Evolutionary conservation across 2,329 filamentous ascomycete species (phyloP).

Genomic region (Aspergillus intermedius): DNA sequence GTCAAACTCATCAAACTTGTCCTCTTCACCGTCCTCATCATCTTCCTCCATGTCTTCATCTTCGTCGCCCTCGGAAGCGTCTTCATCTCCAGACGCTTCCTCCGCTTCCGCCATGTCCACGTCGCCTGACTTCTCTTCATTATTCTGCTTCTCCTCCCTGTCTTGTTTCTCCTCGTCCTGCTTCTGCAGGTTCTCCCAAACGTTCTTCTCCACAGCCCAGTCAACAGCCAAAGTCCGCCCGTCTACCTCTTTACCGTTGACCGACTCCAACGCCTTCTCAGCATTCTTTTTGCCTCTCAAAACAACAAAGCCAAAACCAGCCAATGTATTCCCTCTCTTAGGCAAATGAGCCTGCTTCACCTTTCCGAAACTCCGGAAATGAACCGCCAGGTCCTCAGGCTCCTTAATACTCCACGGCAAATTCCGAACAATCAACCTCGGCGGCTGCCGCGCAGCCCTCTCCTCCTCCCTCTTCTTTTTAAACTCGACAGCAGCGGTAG

Average conservation of each 20-base stretch:
- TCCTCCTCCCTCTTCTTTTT: constrained; percentile 50
- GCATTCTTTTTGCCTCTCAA: constrained; percentile 85
- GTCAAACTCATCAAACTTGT: constrained; percentile 38
- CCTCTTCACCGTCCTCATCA: constrained; percentile 37
- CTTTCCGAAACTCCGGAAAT: constrained; percentile 87
- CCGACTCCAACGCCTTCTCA: constrained; percentile 71
- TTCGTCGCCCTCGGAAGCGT: constrained; percentile 32
- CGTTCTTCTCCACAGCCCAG: constrained; percentile 88
- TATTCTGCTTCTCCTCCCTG: constrained; percentile 17
- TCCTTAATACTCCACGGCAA: constrained; percentile 93
- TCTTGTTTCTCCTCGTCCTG: constrained; percentile 24
- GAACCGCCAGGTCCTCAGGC: constrained; percentile 66
- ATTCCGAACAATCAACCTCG: constrained; percentile 84
- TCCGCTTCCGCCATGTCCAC: constrained; percentile 51
- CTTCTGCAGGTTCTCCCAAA: constrained; percentile 65
- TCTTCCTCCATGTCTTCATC: constrained; percentile 22
- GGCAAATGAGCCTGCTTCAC: constrained; percentile 83
- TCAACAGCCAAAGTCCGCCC: constrained; percentile 86
- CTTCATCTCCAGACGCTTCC: constrained; percentile 32
- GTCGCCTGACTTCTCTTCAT: constrained; percentile 39
- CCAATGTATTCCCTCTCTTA: constrained; percentile 62
- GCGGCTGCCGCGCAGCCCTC: constrained; percentile 54
- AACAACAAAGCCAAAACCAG: constrained; percentile 89
- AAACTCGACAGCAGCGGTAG: constrained; percentile 27
- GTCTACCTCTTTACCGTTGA: constrained; percentile 88